Evolutionary conservation across 1,284 basidiomycete genomes (phyloP).

Genomic region (Pseudozyma hubeiensis): DNA sequence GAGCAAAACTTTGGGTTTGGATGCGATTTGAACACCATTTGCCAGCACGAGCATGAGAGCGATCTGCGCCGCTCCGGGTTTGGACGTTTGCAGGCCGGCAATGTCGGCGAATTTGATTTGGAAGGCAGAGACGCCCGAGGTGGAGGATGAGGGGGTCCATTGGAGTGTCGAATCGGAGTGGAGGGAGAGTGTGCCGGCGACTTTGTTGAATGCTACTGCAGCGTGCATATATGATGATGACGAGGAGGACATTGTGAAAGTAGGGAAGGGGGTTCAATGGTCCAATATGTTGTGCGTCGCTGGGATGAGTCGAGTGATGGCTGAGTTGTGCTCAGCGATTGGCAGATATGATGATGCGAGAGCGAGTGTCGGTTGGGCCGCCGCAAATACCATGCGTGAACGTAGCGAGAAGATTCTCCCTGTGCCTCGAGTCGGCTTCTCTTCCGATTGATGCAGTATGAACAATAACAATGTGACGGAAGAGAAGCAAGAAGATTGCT

Average conservation of each 20-base stretch:
- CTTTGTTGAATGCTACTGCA: conserved; percentile 54
- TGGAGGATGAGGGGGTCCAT: conserved; percentile 51
- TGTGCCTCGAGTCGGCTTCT: too few species aligned
- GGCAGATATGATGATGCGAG: too few species aligned
- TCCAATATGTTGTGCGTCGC: neutral
- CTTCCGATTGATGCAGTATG: neutral
- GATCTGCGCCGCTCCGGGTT: conserved; percentile 55
- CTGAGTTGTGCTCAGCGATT: neutral
- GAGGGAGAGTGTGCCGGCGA: conserved; percentile 51
- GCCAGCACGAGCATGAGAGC: conserved; percentile 56
- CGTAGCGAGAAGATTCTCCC: too few species aligned
- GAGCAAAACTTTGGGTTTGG: conserved; percentile 47
- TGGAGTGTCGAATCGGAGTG: conserved; percentile 28
- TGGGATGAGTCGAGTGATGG: conserved; percentile 3
- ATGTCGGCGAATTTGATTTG: conserved; percentile 40
- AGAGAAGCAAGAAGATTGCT: conserved; percentile 1
- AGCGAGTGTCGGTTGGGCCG: too few species aligned
- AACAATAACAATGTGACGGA: neutral
- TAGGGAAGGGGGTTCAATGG: neutral
- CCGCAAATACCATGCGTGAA: too few species aligned
- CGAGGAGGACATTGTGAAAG: conserved; percentile 35
- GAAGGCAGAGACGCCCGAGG: conserved; percentile 44
- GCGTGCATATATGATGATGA: conserved; percentile 47
- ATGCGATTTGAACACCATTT: conserved; percentile 38
- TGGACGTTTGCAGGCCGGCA: conserved; percentile 54